Evolutionary conservation across 495 filamentous ascomycete genomes (phyloP).

Genomic region (Jackrogersella multiformis): DNA sequence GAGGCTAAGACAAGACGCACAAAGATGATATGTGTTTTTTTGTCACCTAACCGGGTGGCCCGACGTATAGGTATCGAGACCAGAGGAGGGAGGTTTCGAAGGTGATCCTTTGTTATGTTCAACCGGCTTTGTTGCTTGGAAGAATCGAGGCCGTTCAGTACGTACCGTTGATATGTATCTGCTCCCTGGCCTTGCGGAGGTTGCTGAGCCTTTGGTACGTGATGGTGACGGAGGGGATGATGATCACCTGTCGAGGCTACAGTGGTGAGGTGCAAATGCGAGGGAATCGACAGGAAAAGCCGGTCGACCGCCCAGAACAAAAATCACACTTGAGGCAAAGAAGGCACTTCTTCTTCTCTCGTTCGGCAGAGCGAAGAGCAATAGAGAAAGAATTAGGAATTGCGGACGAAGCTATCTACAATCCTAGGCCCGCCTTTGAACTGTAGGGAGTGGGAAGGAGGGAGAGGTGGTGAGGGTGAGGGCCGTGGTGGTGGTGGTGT

Average conservation of each 20-base stretch:
- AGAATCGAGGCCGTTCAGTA: constrained; percentile 22
- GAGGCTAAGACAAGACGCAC: constrained; percentile 8
- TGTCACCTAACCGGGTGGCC: constrained; percentile 15
- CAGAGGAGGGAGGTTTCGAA: constrained; percentile 8
- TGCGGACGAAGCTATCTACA: constrained; percentile 41
- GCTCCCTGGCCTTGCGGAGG: constrained; percentile 6
- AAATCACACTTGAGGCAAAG: constrained; percentile 35
- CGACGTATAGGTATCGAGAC: constrained; percentile 23
- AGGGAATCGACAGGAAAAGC: constrained; percentile 11
- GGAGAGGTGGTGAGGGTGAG: constrained; percentile 11
- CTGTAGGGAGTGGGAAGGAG: constrained; percentile 26
- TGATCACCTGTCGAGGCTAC: constrained; percentile 31
- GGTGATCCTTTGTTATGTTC: constrained; percentile 29
- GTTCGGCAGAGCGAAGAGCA: constrained; percentile 37
- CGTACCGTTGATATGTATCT: constrained; percentile 24
- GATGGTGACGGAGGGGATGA: constrained; percentile 16
- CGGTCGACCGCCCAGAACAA: constrained; percentile 22
- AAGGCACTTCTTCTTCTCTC: constrained; percentile 31
- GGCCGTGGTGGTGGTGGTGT: constrained; percentile 17
- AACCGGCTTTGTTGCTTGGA: constrained; percentile 33
- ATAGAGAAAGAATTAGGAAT: constrained; percentile 34
- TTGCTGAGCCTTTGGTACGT: constrained; percentile 24
- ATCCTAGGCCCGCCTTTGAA: constrained; percentile 44
- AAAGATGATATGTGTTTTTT: constrained; percentile 24
- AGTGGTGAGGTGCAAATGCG: constrained; percentile 28